phyloP scores from a whole-genome alignment of 78 protist genomes.

The Cyanophora paradoxa region DNA sequence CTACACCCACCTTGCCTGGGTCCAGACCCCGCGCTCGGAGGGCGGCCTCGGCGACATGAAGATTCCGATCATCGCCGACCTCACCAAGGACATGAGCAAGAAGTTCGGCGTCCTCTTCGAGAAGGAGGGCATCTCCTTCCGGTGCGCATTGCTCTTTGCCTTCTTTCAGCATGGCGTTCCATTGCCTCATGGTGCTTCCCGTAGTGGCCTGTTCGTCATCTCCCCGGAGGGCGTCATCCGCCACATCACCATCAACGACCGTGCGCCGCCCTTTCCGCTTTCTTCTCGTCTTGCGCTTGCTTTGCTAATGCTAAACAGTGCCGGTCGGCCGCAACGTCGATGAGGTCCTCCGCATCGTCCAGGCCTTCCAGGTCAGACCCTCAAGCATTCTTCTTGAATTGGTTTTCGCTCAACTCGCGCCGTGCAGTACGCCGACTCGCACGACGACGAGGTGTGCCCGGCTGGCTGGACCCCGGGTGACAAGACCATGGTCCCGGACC shows the following conservation, averaged over 20 bases:
- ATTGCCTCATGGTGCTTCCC: no score
- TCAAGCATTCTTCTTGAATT: no score
- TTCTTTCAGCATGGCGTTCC: no score
- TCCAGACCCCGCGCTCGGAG: slow-evolving; percentile 75
- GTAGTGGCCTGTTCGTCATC: slow-evolving; percentile 77
- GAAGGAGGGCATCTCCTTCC: slow-evolving; percentile 29
- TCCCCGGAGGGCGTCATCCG: slow-evolving; percentile 50
- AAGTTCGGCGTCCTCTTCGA: slow-evolving; percentile 81
- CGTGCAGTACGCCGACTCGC: slow-evolving; percentile 36
- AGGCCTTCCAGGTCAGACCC: slow-evolving; percentile 63
- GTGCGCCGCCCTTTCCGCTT: no score
- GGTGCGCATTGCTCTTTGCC: neutral
- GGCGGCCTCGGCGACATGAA: slow-evolving; percentile 88
- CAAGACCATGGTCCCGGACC: no score
- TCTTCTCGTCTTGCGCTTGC: no score
- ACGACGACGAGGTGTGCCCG: slow-evolving; percentile 82
- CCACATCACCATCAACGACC: slow-evolving; percentile 72
- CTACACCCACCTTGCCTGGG: slow-evolving; percentile 85
- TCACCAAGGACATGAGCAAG: slow-evolving; percentile 59
- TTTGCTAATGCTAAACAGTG: no score
- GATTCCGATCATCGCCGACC: slow-evolving; percentile 79
- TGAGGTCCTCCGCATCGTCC: slow-evolving; percentile 67
- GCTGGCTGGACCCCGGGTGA: slow-evolving; percentile 67
- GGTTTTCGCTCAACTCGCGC: no score
- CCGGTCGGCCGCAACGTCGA: slow-evolving; percentile 83